These are phyloP conservation scores for Tolypocladium amazonense DNA, from an alignment of 2,329 filamentous ascomycete species.

Conservation along the genomic window DNA sequence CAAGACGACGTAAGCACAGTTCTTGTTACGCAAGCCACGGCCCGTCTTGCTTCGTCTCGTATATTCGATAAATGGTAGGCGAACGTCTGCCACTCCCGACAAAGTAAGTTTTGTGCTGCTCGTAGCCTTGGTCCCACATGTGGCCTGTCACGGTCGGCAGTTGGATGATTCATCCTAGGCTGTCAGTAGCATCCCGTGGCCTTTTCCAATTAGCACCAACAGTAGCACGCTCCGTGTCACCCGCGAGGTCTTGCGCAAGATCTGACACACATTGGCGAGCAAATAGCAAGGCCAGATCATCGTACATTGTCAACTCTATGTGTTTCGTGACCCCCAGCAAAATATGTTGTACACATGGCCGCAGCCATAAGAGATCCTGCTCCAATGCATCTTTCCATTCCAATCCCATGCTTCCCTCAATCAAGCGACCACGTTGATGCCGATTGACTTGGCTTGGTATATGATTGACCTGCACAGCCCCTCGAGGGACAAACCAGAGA, in stretches of 20 bases:
- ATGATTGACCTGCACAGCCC: conserved; percentile 66
- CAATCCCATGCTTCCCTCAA: neutral
- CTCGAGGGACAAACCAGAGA: conserved; percentile 61
- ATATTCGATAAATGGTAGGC: neutral
- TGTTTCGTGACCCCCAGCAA: neutral
- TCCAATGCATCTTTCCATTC: conserved; percentile 1
- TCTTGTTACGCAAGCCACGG: neutral
- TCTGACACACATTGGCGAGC: neutral
- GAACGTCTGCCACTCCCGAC: neutral
- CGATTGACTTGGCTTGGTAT: conserved; percentile 64
- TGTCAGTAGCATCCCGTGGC: neutral
- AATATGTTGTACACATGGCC: conserved; percentile 4
- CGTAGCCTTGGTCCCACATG: neutral
- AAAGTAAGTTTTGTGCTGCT: neutral
- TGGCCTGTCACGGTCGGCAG: neutral
- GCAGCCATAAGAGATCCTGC: neutral
- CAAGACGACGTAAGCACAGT: neutral
- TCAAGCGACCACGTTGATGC: conserved; percentile 58
- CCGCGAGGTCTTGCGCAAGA: neutral
- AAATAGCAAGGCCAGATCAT: neutral
- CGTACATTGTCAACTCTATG: neutral
- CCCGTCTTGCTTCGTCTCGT: neutral
- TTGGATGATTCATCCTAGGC: neutral
- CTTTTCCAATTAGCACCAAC: neutral
- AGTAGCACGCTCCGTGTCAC: neutral